phyloP scores from a whole-genome alignment of 805 yeast species.

The Monosporozyma unispora region DNA sequence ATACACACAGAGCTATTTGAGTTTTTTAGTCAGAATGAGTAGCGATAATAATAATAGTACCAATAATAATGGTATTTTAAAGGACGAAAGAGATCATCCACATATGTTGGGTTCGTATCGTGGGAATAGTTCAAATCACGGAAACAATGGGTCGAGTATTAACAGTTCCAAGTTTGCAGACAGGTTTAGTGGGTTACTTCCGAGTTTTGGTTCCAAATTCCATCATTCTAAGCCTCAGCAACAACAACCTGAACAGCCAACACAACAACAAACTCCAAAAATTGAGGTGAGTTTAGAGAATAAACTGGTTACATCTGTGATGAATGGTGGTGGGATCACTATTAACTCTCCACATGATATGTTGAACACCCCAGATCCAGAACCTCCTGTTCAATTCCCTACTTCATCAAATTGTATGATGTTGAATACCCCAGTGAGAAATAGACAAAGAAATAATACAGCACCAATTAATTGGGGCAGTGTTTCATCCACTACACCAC shows the following conservation, averaged over 20 bases:
- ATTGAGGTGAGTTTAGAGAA: slow-evolving; percentile 2
- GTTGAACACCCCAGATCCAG: slow-evolving; percentile 2
- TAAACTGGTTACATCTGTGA: slow-evolving; percentile 2
- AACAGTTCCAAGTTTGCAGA: slow-evolving; percentile 18
- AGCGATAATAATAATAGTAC: neutral
- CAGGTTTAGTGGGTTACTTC: slow-evolving; percentile 27
- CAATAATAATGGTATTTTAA: neutral
- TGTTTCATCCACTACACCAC: neutral
- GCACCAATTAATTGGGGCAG: slow-evolving; percentile 4
- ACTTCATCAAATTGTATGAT: slow-evolving; percentile 1
- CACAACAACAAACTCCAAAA: slow-evolving; percentile 1
- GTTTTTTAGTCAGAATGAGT: neutral
- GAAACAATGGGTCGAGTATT: neutral
- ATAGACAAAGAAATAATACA: slow-evolving; percentile 6
- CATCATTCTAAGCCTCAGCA: slow-evolving; percentile 14
- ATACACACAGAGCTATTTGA: neutral
- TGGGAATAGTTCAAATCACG: slow-evolving; percentile 24
- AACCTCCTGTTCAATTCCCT: slow-evolving; percentile 5
- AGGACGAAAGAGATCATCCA: slow-evolving; percentile 4
- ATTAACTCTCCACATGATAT: slow-evolving; percentile 2
- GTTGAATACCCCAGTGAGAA: slow-evolving; percentile 1
- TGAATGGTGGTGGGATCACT: slow-evolving; percentile 5
- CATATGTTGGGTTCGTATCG: slow-evolving; percentile 30
- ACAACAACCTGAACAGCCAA: neutral
- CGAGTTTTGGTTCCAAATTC: slow-evolving; percentile 30